phyloP scores from a whole-genome alignment of 2,329 filamentous ascomycete species.

The Colletotrichum sp. region DNA sequence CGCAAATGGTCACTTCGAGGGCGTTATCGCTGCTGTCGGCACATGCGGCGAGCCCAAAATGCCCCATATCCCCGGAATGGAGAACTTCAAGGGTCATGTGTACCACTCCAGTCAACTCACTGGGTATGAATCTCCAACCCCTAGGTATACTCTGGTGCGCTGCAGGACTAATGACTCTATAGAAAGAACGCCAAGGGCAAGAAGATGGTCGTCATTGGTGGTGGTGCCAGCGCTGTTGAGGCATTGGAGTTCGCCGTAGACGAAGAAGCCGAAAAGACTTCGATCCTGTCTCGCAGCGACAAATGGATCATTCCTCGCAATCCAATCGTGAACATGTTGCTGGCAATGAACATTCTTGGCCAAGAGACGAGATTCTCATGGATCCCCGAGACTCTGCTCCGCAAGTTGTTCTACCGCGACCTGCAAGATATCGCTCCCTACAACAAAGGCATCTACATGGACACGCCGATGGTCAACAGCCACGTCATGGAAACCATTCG shows the following conservation, averaged over 20 bases:
- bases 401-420: conserved; percentile 83
- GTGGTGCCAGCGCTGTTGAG: conserved; percentile 82
- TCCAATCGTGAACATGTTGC: conserved; percentile 72
- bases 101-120: conserved; percentile 80
- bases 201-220: conserved; percentile 77
- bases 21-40: conserved; percentile 78
- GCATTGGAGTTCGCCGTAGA: conserved; percentile 79
- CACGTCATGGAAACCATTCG: conserved; percentile 80
- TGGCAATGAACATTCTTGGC: conserved; percentile 81
- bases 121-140: conserved; percentile 40
- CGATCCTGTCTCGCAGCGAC: conserved; percentile 77
- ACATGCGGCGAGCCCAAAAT: conserved; percentile 82
- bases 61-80: conserved; percentile 72
- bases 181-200: conserved; percentile 75
- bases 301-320: conserved; percentile 92
- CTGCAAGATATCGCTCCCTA: conserved; percentile 75
- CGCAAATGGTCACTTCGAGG: conserved; percentile 76
- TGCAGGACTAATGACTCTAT: conserved; percentile 23
- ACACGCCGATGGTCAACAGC: conserved; percentile 88
- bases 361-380: conserved; percentile 77
- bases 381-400: conserved; percentile 78
- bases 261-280: conserved; percentile 70
- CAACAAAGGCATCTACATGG: conserved; percentile 77
- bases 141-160: background rate
- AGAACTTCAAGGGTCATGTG: conserved; percentile 73